Conservation (phyloP, 176 grass and related monocot genomes). For the Paspalum vaginatum region DNA sequence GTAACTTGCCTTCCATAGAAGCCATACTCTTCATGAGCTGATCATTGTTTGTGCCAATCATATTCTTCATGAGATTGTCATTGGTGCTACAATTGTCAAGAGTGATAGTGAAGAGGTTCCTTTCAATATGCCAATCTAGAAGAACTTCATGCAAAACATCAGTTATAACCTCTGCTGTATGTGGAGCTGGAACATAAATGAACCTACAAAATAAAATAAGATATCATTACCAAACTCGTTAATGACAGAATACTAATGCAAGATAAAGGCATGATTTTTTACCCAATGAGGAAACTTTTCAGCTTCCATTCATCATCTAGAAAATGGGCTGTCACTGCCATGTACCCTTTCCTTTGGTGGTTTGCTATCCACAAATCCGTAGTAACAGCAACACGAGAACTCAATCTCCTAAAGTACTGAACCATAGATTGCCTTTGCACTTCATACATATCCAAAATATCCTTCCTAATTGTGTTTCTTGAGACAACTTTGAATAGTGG, state of each 20-base stretch:
- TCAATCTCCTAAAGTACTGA: background rate
- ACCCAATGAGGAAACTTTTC: background rate
- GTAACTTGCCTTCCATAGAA: too few relatives aligned
- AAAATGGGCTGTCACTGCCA: too few relatives aligned
- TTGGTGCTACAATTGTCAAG: too few relatives aligned
- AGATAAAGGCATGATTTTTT: background rate
- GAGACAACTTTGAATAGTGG: too few relatives aligned
- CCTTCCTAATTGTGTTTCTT: too few relatives aligned
- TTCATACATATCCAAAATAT: too few relatives aligned
- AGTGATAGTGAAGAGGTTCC: background rate
- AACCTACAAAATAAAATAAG: background rate
- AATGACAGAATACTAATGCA: too few relatives aligned
- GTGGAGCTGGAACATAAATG: background rate
- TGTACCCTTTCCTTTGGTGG: background rate
- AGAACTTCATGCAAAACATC: background rate
- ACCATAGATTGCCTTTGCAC: background rate
- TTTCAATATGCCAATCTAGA: background rate
- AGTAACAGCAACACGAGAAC: background rate
- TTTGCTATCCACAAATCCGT: background rate
- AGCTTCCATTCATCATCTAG: background rate
- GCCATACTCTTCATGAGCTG: too few relatives aligned
- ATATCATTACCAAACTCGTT: too few relatives aligned
- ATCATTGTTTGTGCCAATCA: too few relatives aligned
- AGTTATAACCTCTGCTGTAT: background rate
- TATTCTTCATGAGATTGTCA: too few relatives aligned